Conservation (phyloP, 495 filamentous ascomycete species). For the Xylaria bambusicola region DNA sequence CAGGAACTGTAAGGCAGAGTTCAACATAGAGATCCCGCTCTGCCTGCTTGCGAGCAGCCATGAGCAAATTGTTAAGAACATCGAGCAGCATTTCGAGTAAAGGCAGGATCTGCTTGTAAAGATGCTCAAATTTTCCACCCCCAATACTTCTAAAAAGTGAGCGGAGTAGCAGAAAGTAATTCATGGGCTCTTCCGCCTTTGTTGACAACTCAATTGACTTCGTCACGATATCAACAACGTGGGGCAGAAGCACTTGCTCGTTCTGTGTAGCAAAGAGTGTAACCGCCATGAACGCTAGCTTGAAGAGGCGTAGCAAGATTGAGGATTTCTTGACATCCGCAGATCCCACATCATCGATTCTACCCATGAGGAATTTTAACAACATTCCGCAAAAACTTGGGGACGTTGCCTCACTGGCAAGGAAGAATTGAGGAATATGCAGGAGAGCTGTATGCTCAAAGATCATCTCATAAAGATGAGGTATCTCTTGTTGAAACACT, state of each 20-base stretch:
- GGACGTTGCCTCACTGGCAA: constrained; percentile 95
- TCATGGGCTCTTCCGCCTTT: constrained; percentile 95
- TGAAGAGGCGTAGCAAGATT: constrained; percentile 92
- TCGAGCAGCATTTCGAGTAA: constrained; percentile 96
- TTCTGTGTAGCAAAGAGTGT: constrained; percentile 94
- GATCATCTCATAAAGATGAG: constrained; percentile 94
- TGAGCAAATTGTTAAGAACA: constrained; percentile 89
- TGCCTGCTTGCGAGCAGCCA: constrained; percentile 82
- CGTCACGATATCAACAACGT: constrained; percentile 94
- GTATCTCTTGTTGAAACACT: constrained; percentile 96
- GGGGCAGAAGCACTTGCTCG: constrained; percentile 90
- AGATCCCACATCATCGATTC: constrained; percentile 91
- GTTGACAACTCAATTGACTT: constrained; percentile 95
- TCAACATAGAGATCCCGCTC: constrained; percentile 98
- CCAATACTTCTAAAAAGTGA: constrained; percentile 96
- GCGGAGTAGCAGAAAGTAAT: constrained; percentile 92
- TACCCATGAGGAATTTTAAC: constrained; percentile 92
- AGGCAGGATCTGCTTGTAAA: constrained; percentile 97
- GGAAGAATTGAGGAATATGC: constrained; percentile 96
- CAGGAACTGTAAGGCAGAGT: constrained; percentile 92
- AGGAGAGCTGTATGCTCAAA: constrained; percentile 93
- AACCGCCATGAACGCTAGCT: constrained; percentile 99
- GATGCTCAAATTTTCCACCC: constrained; percentile 92
- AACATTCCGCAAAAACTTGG: constrained; percentile 98
- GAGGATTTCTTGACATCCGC: constrained; percentile 87